Evolutionary conservation across 768 basidiomycete genomes (phyloP), one percentile per base, ranked within the genome.

Genomic region (Cystobasidium ongulense): DNA sequence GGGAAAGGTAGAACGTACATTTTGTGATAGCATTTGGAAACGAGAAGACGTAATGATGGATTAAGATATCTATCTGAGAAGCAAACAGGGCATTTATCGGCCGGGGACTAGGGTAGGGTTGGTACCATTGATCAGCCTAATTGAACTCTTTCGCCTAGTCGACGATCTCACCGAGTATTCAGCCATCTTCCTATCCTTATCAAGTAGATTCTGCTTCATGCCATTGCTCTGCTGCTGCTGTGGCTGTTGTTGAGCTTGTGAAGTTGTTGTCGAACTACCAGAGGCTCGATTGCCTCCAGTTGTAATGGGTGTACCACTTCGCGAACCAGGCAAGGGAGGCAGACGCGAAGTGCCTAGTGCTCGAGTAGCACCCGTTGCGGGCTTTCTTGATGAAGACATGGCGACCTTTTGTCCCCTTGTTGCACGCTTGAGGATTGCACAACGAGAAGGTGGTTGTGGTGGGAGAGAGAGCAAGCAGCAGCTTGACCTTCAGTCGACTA

Each of bases 1-100:
- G n/a, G 46, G 41, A 61, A 18, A 31, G 33, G 7, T 27, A n/a
- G 4, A 21, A 13, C 64, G 29, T 76, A 93, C 96, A 98, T 95
- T 85, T 96, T 96, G 82, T 99, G 96, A 82, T 96, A 99, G 81
- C 96, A 99, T 18, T 76, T 75, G 81, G 91, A 92, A 77, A 99
- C 93, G 62, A 98, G 86, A 43, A 99, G 84, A 52, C 95, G 87
- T 38, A 99, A 84, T 79, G 94, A 95, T 25, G 93, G 92, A 78
- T 98, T 96, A 73, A 96, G 84, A 80, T 96, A 97, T 67, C 95
- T 84, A 81, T 99, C 96, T 46, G 91, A 93, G 81, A 92, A 92
- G 85, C 96, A 98, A 1, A 98, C 90, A 0, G 95, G 95, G 83
- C 96, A 99, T 80, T 90, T 88, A 81, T 99, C 96, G 75, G 91